A percentile compares a stretch with the other conserved stretches of the same genome.
Conservation (phyloP, 2,329 filamentous ascomycete genomes). For the Nannizziopsis arthrosporioides region DNA sequence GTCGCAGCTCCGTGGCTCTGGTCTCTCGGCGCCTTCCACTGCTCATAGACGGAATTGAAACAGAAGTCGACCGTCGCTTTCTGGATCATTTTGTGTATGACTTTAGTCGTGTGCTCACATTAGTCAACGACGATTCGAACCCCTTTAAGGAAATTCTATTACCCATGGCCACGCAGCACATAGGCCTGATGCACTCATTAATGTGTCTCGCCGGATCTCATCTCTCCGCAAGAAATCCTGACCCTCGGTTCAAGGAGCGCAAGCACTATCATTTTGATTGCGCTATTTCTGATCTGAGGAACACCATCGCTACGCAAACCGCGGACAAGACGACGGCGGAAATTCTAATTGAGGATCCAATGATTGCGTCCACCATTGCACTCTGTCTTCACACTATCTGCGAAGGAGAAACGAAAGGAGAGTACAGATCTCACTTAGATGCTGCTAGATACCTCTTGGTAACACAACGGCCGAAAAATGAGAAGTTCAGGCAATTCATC, state of each 20-base stretch:
- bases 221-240: slow-evolving; percentile 42
- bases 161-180: slow-evolving; percentile 66
- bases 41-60: slow-evolving; percentile 72
- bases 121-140: slow-evolving; percentile 69
- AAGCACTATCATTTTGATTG: slow-evolving; percentile 44
- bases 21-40: slow-evolving; percentile 40
- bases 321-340: slow-evolving; percentile 21
- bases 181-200: slow-evolving; percentile 81
- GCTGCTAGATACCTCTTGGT: slow-evolving; percentile 63
- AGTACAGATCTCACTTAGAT: slow-evolving; percentile 68
- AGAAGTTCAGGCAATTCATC: slow-evolving; percentile 60
- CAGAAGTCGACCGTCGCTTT: slow-evolving; percentile 64
- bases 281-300: slow-evolving; percentile 31
- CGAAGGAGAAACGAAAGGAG: slow-evolving; percentile 50
- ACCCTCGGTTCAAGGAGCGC: slow-evolving; percentile 41
- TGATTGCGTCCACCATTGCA: slow-evolving; percentile 49
- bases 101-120: slow-evolving; percentile 67
- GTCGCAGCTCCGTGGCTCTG: slow-evolving; percentile 24
- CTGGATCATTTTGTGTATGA: slow-evolving; percentile 72
- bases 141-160: slow-evolving; percentile 77
- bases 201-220: slow-evolving; percentile 74
- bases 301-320: slow-evolving; percentile 26
- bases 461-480: slow-evolving; percentile 47
- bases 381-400: slow-evolving; percentile 51
- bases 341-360: slow-evolving; percentile 44